Evolutionary conservation across 2,329 filamentous ascomycete genomes (phyloP).

Genomic region (Diaporthe ampelina): DNA sequence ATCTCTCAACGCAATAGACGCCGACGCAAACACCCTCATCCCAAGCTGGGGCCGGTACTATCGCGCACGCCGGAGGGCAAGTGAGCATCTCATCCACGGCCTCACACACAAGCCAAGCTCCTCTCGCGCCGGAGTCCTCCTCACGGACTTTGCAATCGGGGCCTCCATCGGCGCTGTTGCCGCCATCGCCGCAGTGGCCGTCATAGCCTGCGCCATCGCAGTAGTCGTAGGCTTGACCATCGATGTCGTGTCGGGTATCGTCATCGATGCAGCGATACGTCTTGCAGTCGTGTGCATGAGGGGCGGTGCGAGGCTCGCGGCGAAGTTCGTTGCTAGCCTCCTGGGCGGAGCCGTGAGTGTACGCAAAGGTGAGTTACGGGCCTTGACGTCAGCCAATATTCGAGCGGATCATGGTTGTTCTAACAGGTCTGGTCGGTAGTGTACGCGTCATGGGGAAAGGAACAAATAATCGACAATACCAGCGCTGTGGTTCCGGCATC

Average conservation of each 20-base stretch:
- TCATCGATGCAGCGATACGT: conserved; percentile 15
- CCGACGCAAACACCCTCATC: conserved; percentile 5
- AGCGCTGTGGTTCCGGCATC: background rate
- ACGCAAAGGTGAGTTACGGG: background rate
- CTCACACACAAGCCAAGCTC: conserved; percentile 21
- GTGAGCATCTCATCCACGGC: conserved; percentile 29
- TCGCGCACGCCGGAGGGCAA: conserved; percentile 5
- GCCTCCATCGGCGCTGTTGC: background rate
- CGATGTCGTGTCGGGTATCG: background rate
- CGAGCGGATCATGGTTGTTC: background rate
- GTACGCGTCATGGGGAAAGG: conserved; percentile 1
- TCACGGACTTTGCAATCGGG: conserved; percentile 11
- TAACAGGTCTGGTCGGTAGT: background rate
- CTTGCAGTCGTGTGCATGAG: conserved; percentile 7
- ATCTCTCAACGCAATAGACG: background rate
- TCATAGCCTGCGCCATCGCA: background rate
- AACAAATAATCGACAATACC: background rate
- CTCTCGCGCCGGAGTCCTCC: conserved; percentile 11
- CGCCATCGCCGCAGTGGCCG: background rate
- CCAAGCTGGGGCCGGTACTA: conserved; percentile 20
- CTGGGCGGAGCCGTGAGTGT: background rate
- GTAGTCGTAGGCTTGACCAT: background rate
- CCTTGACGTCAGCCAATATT: too few relatives aligned
- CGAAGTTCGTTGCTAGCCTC: conserved; percentile 2
- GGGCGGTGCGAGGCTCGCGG: conserved; percentile 10